Evolutionary conservation across 495 filamentous ascomycete species (phyloP).

Genomic region (Evansstolkia leycettana): DNA sequence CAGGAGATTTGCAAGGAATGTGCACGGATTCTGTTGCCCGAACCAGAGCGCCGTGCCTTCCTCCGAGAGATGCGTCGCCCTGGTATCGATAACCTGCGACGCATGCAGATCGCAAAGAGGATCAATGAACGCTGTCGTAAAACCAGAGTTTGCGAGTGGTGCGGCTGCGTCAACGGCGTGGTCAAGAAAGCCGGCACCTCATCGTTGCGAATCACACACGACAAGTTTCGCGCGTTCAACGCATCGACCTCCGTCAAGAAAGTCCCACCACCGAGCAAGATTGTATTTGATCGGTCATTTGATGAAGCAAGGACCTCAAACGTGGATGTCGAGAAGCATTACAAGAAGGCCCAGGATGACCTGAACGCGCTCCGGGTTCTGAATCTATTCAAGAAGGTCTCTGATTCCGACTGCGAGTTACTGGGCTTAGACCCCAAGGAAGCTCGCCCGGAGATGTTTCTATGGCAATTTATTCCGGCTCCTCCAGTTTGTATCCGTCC

Average conservation of each 20-base stretch:
- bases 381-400: slow-evolving; percentile 80
- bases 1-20: slow-evolving; percentile 82
- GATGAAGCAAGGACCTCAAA: slow-evolving; percentile 57
- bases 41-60: slow-evolving; percentile 57
- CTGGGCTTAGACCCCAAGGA: slow-evolving; percentile 77
- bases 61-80: slow-evolving; percentile 69
- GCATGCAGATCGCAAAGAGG: slow-evolving; percentile 67
- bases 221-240: slow-evolving; percentile 80
- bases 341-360: slow-evolving; percentile 86
- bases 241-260: slow-evolving; percentile 77
- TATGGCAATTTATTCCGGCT: slow-evolving; percentile 93
- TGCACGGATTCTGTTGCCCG: slow-evolving; percentile 62
- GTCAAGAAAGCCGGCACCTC: slow-evolving; percentile 70
- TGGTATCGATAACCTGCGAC: slow-evolving; percentile 73
- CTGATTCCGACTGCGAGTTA: slow-evolving; percentile 77
- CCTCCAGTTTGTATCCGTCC: slow-evolving; percentile 89
- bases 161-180: slow-evolving; percentile 68
- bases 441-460: slow-evolving; percentile 88
- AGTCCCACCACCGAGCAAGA: slow-evolving; percentile 61
- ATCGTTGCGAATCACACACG: slow-evolving; percentile 84
- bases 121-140: slow-evolving; percentile 84
- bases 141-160: slow-evolving; percentile 61
- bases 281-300: slow-evolving; percentile 75
- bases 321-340: slow-evolving; percentile 76
- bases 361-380: slow-evolving; percentile 80